These are phyloP conservation scores for Heracleum sosnowskyi DNA, from an alignment of 129 eudicot species.

Conservation along the genomic window DNA sequence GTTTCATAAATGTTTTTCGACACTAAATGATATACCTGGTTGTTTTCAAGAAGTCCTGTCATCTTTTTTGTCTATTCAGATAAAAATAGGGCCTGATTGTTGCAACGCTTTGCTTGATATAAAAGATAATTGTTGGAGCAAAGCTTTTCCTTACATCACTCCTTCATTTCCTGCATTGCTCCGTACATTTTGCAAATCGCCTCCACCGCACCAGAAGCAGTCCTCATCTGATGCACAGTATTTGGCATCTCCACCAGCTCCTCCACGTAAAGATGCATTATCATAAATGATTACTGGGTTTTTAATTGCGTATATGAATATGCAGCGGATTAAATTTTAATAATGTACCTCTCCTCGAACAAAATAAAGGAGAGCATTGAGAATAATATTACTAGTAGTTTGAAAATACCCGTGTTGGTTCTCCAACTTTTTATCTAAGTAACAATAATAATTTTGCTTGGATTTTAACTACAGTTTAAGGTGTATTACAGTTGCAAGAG, in stretches of 20 bases:
- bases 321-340: neutral
- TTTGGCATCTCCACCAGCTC: neutral
- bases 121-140: neutral
- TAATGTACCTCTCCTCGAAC: neutral
- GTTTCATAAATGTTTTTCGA: neutral
- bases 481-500: neutral
- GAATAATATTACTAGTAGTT: neutral
- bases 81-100: neutral
- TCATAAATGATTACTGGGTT: neutral
- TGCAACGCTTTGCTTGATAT: conserved; percentile 2
- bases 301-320: neutral
- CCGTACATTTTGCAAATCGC: neutral
- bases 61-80: neutral
- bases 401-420: neutral
- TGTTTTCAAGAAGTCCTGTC: neutral
- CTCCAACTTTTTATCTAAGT: neutral
- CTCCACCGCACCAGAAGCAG: neutral
- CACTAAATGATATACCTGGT: neutral
- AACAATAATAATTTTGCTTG: neutral
- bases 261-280: neutral
- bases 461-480: neutral
- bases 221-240: neutral
- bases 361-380: neutral
- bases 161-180: neutral
- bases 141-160: neutral